Evolutionary conservation across 352 stramenopile species (phyloP).

Genomic region (Pythium rishiriense): DNA sequence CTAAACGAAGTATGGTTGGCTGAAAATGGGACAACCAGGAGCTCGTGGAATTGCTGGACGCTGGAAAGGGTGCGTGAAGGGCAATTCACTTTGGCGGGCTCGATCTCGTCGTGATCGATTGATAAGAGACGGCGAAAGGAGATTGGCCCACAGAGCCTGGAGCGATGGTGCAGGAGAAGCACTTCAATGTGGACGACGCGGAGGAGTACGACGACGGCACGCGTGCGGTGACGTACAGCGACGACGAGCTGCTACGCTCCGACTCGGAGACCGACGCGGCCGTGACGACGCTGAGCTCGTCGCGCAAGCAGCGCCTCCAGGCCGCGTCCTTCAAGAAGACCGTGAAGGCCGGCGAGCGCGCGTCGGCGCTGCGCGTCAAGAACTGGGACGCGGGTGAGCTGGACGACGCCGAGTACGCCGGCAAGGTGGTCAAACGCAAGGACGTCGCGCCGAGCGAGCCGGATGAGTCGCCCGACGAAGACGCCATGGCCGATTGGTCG

Average conservation of each 20-base stretch:
- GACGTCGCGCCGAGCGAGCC: constrained; percentile 42
- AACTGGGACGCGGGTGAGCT: constrained; percentile 66
- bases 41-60: constrained; percentile 31
- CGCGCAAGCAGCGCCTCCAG: constrained; percentile 63
- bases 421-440: constrained; percentile 76
- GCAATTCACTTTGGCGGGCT: not conserved
- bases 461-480: constrained; percentile 68
- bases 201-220: constrained; percentile 86
- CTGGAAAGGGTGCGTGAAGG: constrained; percentile 21
- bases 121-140: too few species aligned
- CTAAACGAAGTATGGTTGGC: constrained; percentile 9
- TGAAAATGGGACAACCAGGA: not conserved
- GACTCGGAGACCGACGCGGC: constrained; percentile 37
- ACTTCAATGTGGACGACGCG: constrained; percentile 78
- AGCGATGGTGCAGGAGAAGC: constrained; percentile 50
- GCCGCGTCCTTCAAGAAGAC: constrained; percentile 28
- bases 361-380: constrained; percentile 70
- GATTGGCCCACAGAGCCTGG: not conserved
- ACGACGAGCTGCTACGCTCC: constrained; percentile 24
- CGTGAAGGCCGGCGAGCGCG: constrained; percentile 35
- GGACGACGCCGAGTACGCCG: constrained; percentile 64
- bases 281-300: constrained; percentile 37
- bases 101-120: not conserved
- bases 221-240: constrained; percentile 48
- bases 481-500: constrained; percentile 75